These are phyloP conservation scores for Curvularia sp. DNA, from an alignment of 2,329 filamentous ascomycete genomes.

Conservation along the genomic window DNA sequence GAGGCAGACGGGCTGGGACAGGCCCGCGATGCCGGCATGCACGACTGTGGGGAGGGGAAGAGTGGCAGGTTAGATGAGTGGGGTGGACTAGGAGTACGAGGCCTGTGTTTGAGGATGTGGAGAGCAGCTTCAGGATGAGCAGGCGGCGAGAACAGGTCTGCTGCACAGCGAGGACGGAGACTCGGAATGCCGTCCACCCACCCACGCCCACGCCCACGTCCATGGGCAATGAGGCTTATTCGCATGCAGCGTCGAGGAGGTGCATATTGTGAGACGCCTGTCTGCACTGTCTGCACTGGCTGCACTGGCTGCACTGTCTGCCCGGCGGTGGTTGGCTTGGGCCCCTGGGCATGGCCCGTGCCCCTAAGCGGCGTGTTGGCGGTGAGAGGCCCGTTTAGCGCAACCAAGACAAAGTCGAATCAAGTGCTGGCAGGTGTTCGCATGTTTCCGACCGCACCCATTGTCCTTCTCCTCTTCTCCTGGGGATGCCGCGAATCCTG, in stretches of 20 bases:
- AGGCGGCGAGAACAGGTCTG: not conserved
- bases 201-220: not conserved
- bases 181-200: not conserved
- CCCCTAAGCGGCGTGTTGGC: constrained; percentile 31
- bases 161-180: not conserved
- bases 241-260: constrained; percentile 20
- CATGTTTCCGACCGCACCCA: constrained; percentile 17
- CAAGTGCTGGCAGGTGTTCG: constrained; percentile 17
- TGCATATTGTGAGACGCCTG: constrained; percentile 29
- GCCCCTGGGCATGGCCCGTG: constrained; percentile 22
- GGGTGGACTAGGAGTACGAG: constrained; percentile 7
- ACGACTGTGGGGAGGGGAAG: not conserved
- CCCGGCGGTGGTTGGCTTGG: constrained; percentile 29
- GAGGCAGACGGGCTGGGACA: not conserved
- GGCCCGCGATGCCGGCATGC: not conserved
- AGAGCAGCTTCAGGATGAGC: too few relatives aligned
- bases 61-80: constrained; percentile 5
- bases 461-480: constrained; percentile 12
- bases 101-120: constrained; percentile 2
- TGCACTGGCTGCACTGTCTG: too few relatives aligned
- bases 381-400: constrained; percentile 33
- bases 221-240: constrained; percentile 12
- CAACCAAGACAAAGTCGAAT: constrained; percentile 31
- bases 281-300: too few relatives aligned
- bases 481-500: constrained; percentile 39